These are phyloP conservation scores for Pseudogymnoascus sp. DNA, from an alignment of 2,329 filamentous ascomycete genomes.

Conservation along the genomic window DNA sequence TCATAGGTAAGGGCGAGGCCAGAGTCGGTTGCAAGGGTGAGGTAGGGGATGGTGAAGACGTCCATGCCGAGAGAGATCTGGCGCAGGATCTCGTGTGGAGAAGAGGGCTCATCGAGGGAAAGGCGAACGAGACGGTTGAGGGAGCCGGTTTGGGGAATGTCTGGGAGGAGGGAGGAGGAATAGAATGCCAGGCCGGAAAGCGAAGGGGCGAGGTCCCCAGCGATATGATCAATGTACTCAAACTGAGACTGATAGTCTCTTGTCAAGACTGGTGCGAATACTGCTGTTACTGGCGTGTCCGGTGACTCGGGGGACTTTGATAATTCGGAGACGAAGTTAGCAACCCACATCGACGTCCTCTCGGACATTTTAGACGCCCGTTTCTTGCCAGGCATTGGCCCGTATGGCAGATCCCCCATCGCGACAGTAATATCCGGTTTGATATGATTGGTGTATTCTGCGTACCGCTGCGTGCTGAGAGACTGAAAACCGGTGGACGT, in stretches of 20 bases:
- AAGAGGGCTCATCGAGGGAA: constrained; percentile 59
- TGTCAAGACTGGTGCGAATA: constrained; percentile 65
- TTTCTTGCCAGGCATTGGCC: constrained; percentile 53
- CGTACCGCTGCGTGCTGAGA: constrained; percentile 62
- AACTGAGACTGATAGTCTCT: constrained; percentile 67
- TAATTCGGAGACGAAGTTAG: constrained; percentile 50
- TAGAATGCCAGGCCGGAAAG: constrained; percentile 72
- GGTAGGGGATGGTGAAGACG: constrained; percentile 67
- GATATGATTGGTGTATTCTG: constrained; percentile 52
- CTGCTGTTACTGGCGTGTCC: constrained; percentile 26
- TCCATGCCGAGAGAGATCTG: constrained; percentile 74
- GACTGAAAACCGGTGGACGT: constrained; percentile 80
- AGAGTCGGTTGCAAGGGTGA: constrained; percentile 66
- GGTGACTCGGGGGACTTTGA: constrained; percentile 28
- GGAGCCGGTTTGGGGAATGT: constrained; percentile 47
- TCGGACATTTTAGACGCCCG: constrained; percentile 76
- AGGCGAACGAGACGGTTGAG: constrained; percentile 62
- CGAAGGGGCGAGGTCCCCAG: constrained; percentile 48
- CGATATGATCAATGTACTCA: constrained; percentile 68
- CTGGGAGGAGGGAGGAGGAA: constrained; percentile 58
- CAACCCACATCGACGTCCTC: constrained; percentile 74
- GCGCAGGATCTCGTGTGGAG: constrained; percentile 68
- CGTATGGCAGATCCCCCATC: constrained; percentile 63
- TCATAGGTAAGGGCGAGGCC: constrained; percentile 75
- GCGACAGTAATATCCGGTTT: constrained; percentile 73